Percentiles rank a stretch among this genome's conserved stretches.
These are phyloP conservation scores for Tetratostichococcus sp. DNA, from an alignment of 139 green algal genomes.

Conservation along the genomic window DNA sequence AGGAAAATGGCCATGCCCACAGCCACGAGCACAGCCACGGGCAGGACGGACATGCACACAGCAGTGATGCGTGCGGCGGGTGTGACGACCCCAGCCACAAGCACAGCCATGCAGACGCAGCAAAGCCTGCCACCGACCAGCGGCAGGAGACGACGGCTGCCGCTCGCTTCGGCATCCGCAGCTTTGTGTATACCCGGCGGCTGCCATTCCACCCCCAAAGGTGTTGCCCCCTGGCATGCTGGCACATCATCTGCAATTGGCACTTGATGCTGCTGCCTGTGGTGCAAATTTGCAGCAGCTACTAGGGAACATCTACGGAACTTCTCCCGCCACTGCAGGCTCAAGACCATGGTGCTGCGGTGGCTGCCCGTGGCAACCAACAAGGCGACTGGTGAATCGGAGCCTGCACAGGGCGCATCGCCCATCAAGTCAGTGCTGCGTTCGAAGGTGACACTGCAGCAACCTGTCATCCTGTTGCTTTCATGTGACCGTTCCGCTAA, in stretches of 20 bases:
- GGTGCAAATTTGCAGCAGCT: too few relatives aligned
- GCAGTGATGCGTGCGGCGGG: background rate
- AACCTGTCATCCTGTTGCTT: too few relatives aligned
- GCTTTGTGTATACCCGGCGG: conserved; percentile 83
- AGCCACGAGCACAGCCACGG: too few relatives aligned
- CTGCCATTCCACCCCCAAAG: conserved; percentile 86
- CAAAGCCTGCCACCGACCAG: conserved; percentile 31
- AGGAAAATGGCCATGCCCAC: too few relatives aligned
- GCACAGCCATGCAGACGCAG: conserved; percentile 29
- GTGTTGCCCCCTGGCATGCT: too few relatives aligned
- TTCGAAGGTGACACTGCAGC: conserved; percentile 76
- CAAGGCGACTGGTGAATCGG: conserved; percentile 49
- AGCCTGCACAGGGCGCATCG: conserved; percentile 38
- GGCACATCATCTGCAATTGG: too few relatives aligned
- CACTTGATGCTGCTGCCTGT: too few relatives aligned
- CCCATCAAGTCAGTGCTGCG: conserved; percentile 85
- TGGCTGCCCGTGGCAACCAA: conserved; percentile 87
- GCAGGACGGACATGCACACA: background rate
- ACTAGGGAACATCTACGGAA: too few relatives aligned
- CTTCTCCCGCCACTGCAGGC: too few relatives aligned
- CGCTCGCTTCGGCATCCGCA: conserved; percentile 78
- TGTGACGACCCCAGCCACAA: background rate
- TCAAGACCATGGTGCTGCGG: conserved; percentile 78
- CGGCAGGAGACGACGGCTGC: conserved; percentile 56
- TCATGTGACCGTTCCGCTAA: too few relatives aligned